phyloP scores from a whole-genome alignment of 345 rosid species.

The Syzygium jambos region DNA sequence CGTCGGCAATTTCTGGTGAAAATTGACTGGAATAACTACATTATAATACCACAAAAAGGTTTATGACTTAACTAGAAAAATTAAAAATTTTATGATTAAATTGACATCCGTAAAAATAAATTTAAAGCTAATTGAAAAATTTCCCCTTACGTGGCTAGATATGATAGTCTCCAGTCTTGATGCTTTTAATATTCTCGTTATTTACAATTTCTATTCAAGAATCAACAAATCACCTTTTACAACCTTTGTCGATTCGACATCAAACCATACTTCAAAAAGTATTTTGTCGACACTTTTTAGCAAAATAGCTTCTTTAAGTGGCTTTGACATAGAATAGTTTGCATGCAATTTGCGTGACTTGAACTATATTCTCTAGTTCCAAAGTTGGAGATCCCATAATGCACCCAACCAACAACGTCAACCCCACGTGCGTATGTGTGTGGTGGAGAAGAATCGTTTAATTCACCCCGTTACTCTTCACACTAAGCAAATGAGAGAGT shows the following conservation, averaged over 20 bases:
- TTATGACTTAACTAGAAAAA: too few relatives aligned
- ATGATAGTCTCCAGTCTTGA: neutral
- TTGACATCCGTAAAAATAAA: too few relatives aligned
- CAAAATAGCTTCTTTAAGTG: neutral
- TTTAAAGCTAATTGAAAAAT: neutral
- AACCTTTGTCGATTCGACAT: neutral
- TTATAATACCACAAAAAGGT: too few relatives aligned
- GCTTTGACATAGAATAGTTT: neutral
- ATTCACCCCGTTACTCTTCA: neutral
- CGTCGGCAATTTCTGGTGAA: fast-evolving
- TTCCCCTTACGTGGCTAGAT: too few relatives aligned
- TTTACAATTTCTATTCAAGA: too few relatives aligned
- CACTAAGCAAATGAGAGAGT: neutral
- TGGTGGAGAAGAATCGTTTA: neutral
- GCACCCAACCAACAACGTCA: neutral
- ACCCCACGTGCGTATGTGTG: neutral
- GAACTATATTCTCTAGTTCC: neutral
- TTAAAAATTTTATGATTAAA: too few relatives aligned
- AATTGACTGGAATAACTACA: too few relatives aligned
- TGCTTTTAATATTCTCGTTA: too few relatives aligned
- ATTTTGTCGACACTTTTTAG: neutral
- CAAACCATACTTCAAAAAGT: neutral
- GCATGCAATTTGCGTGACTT: neutral
- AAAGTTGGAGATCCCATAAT: neutral
- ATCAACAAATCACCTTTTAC: neutral